Evolutionary conservation across 352 stramenopile species (phyloP), one percentile per base, ranked within the genome.

Genomic region (Phytophthora lateralis): DNA sequence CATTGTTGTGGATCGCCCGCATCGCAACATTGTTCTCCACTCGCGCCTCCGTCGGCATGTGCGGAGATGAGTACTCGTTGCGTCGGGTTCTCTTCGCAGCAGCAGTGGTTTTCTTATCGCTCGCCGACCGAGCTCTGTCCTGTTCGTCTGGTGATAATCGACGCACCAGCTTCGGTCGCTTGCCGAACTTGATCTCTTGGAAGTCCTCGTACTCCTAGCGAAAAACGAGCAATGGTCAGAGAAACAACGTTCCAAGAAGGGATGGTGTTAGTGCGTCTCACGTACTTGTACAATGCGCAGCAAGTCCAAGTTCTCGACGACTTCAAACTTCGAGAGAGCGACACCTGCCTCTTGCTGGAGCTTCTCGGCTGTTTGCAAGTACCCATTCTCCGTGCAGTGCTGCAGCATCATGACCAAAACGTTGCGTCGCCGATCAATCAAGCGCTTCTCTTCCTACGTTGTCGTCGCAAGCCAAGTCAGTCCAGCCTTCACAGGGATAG

Each of bases 241-340:
- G n/a, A n/a, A 34, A 54, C 34, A 6, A 11, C 38, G 15, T 37
- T n/a, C 14, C 15, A 10, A 37, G 12, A 14, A 41, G 11, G 20
- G 15, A 17, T 18, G n/a, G 3, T 3, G n/a, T n/a, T n/a, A 2
- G 10, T 27, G 3, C n/a, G 5, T 39, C 12, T 48, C 10, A 60
- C 55, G 38, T 55, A 91, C 81, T 70, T 93, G 86, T 12, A 95
- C 70, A 34, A 95, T 94, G 3, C 85, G 76, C 37, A 93, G 53
- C 30, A 98, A 67, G 62, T 98, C 90, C 34, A 98, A 78, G 66
- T 98, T 98, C 63, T 98, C 93, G 15, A 95, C 91, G 17, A 96
- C 82, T 57, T 97, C 87, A 48, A 96, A 97, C 63, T 96, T 96
- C 51, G 79, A 88, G 27, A 97, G 78, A 37, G 83, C 76, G 4